Conservation (phyloP, 495 filamentous ascomycete species). For the Lichenothelia convexa region DNA sequence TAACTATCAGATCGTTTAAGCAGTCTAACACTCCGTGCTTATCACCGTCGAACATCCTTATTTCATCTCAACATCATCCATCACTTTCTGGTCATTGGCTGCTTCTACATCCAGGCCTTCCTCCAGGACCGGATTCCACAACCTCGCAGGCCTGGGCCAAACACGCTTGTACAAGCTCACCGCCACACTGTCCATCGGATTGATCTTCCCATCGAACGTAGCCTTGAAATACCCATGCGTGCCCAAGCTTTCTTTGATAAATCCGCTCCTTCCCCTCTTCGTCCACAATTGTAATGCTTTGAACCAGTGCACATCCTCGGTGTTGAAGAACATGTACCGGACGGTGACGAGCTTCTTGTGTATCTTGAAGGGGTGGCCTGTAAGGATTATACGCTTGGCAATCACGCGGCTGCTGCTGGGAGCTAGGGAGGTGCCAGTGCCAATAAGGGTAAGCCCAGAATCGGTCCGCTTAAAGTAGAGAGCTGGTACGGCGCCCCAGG, state of each 20-base stretch:
- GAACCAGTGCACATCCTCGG: constrained; percentile 89
- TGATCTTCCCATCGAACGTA: constrained; percentile 87
- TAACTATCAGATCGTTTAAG: too few relatives aligned
- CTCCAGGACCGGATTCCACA: constrained; percentile 19
- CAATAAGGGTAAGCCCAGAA: constrained; percentile 37
- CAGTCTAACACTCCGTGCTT: too few relatives aligned
- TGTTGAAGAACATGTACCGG: constrained; percentile 98
- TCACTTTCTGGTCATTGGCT: too few relatives aligned
- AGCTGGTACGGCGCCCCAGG: constrained; percentile 76
- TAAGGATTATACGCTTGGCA: constrained; percentile 85
- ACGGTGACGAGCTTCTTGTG: constrained; percentile 93
- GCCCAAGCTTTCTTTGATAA: constrained; percentile 80
- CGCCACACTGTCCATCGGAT: constrained; percentile 81
- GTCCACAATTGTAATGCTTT: constrained; percentile 93
- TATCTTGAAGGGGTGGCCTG: constrained; percentile 94
- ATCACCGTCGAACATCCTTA: too few relatives aligned
- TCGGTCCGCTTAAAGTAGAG: constrained; percentile 55
- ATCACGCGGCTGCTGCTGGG: constrained; percentile 66
- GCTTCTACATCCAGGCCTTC: too few relatives aligned
- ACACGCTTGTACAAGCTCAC: constrained; percentile 89
- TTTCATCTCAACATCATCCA: too few relatives aligned
- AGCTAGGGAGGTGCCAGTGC: constrained; percentile 65
- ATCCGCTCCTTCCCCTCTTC: constrained; percentile 67
- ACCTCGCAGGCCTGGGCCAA: constrained; percentile 53
- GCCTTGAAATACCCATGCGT: constrained; percentile 99